Conservation (phyloP, 352 stramenopile genomes). For the Thalassiosira ordinaria region DNA sequence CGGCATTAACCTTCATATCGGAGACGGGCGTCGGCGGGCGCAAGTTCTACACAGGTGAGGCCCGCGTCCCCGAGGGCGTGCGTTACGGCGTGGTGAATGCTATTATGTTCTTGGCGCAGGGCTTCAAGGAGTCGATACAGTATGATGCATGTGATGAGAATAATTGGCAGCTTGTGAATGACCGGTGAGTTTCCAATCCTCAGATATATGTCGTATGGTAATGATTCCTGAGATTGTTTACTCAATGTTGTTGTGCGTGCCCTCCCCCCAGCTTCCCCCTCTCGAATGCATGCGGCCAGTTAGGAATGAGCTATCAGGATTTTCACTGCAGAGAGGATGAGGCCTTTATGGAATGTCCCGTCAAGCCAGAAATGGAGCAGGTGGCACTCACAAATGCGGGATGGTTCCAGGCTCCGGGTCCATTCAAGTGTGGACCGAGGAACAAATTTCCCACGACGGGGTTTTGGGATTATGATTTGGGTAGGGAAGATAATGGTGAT, state of each 20-base stretch:
- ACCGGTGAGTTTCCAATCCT: no score
- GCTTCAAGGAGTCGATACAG: conserved; percentile 64
- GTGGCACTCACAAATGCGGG: conserved; percentile 54
- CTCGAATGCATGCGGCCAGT: conserved; percentile 65
- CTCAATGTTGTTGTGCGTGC: no score
- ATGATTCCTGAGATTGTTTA: no score
- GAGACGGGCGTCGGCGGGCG: conserved; percentile 41
- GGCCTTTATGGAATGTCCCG: conserved; percentile 60
- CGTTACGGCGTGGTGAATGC: conserved; percentile 60
- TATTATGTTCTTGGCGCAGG: conserved; percentile 56
- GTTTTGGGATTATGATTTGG: conserved; percentile 63
- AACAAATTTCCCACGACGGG: conserved; percentile 52
- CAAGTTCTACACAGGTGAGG: conserved; percentile 60
- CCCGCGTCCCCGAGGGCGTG: conserved; percentile 33
- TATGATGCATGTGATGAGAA: conserved; percentile 76
- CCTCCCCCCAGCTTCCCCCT: no score
- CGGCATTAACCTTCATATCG: conserved; percentile 40
- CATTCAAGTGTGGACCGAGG: conserved; percentile 58
- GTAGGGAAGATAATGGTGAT: conserved; percentile 61
- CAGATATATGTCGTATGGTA: no score
- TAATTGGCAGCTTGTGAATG: conserved; percentile 67
- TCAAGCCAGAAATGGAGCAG: conserved; percentile 64
- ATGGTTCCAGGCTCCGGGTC: conserved; percentile 63
- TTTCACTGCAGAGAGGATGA: conserved; percentile 59
- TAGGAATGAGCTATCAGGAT: conserved; percentile 66